Evolutionary conservation across 1,284 basidiomycete species (phyloP), one percentile per base, ranked within the genome.

Genomic region (Heterobasidion irregulare): DNA sequence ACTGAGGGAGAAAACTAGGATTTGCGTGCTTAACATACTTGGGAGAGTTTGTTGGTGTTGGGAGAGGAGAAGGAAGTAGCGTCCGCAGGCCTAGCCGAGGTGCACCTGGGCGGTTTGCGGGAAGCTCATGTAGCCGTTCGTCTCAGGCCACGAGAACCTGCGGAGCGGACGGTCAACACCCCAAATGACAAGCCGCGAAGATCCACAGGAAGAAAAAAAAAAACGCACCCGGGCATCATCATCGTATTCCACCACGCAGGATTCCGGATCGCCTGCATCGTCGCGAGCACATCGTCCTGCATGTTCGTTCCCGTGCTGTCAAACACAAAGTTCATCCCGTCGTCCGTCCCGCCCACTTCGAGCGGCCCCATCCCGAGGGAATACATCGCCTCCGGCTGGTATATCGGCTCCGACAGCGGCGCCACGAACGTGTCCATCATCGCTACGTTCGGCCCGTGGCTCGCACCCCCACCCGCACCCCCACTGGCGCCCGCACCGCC

Each of bases 181-280:
- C 7, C 41, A 16, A 47, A 47, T 16, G 1, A 47, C 10, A 19
- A 16, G 26, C 16, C 10, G 46, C 18, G 4, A 47, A 19, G 9
- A 47, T 18, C n/a, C 9, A 41, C 8, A 41, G 8, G 32, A 36
- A 26, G 45, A 32, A 8, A 36, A 8, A 36, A 8, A 13, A n/a
- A n/a, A 10, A 49, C 69, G 38, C 54, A 89, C 82, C 88, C 88
- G 51, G 88, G 87, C 84, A 89, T 86, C 83, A 90, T 83, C 80
- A 88, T 84, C 53, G 79, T 85, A 41, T 78, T 70, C 86, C 85
- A 89, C 76, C 82, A 90, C 32, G 72, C 75, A 1, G 83, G 82
- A 55, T 82, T 87, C 60, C 85, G 82, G 55, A 90, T 71, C 18
- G 81, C 80, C 56, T 82, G 76, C 82, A 91, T 85, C 32, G 86